Evolutionary conservation across 164 flowering plant genomes (phyloP), one percentile per base, ranked within the genome.

Genomic region (Liriodendron chinense): DNA sequence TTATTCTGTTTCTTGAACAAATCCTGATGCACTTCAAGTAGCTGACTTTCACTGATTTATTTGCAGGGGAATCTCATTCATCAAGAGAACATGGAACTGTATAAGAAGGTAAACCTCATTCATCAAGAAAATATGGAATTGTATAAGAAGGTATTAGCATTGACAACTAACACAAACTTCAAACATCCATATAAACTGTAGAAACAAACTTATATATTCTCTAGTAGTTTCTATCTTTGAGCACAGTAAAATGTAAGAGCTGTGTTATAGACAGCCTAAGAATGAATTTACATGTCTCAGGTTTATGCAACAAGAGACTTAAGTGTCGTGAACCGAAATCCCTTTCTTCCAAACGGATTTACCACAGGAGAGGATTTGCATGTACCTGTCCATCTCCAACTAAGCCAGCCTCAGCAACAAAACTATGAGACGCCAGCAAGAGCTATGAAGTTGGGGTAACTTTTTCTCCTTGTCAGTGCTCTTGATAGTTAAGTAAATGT

Each of bases 21-120:
- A 20, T 67, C 13, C 16, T 8, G 28, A 25, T 25, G 7, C 47
- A 16, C n/a, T 67, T 67, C 65, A 70, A 80, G 59, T 57, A 70
- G 57, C 86, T 82, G 74, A 82, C 34, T 69, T 69, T 66, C 49
- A 49, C 59, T 73, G 47, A 13, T 71, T 79, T 57, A 24, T 47
- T 49, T 84, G 84, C 90, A 94, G 98, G 94, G 92, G 47, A 85
- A 83, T 77, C 87, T 85, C 74, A 83, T 94, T 72, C 95, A 92
- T 71, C 87, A 92, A 75, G 96, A 94, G 82, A 89, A 92, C 76
- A 78, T 88, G 80, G 94, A 91, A 77, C 83, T 94, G 77, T 84
- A 86, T 76, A 89, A 88, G 89, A 89, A 92, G 89, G 91, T 91
- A 87, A 85, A 84, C 80, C 80, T 82, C 69, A 78, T 87, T 82